Conservation (phyloP, 305 asterid species). For the Stenogyne calaminthoides region DNA sequence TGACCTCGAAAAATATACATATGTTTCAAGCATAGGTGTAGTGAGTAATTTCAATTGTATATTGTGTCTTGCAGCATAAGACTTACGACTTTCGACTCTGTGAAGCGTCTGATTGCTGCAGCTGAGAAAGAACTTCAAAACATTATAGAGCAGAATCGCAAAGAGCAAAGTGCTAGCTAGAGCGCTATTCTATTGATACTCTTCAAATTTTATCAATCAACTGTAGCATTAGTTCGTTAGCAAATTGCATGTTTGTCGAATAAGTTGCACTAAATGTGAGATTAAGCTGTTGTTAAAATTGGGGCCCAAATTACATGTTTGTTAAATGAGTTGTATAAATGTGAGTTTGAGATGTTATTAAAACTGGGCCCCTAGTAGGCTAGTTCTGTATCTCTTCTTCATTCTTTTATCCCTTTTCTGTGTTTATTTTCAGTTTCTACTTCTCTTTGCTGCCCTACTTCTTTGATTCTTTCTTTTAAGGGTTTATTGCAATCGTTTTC, state of each 20-base stretch:
- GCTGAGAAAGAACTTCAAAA: conserved; percentile 66
- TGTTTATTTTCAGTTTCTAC: too few species aligned
- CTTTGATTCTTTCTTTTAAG: too few species aligned
- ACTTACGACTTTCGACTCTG: conserved; percentile 75
- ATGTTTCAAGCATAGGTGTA: not conserved
- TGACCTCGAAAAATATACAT: not conserved
- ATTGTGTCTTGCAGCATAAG: conserved; percentile 53
- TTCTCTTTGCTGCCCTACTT: too few species aligned
- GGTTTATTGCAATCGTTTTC: too few species aligned
- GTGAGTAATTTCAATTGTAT: conserved; percentile 6
- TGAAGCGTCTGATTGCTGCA: conserved; percentile 62
- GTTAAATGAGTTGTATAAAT: too few species aligned
- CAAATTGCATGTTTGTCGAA: not conserved
- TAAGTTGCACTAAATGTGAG: not conserved
- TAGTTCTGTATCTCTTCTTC: too few species aligned
- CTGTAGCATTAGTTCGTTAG: conserved; percentile 17
- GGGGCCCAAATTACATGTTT: too few species aligned
- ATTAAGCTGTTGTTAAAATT: too few species aligned
- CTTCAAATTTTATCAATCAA: not conserved
- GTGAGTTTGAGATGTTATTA: too few species aligned
- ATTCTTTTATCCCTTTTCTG: too few species aligned
- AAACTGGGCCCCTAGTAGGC: too few species aligned
- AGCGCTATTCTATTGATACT: not conserved
- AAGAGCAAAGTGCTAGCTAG: conserved; percentile 32
- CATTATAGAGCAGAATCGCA: conserved; percentile 54